Conservation (phyloP, 192 early-diverging fungal species). For the Entomortierella lignicola region DNA sequence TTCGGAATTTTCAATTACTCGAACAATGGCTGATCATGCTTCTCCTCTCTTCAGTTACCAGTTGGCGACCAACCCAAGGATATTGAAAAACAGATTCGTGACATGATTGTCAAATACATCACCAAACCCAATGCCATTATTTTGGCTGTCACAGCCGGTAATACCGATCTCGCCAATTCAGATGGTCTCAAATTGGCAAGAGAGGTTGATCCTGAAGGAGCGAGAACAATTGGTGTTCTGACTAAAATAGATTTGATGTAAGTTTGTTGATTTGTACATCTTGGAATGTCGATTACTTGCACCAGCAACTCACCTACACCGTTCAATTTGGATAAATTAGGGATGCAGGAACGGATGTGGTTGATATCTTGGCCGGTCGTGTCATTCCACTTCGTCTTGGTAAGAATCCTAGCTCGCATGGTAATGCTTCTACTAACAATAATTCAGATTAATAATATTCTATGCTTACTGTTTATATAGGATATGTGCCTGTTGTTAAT, state of each 20-base stretch:
- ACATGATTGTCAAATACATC: constrained; percentile 99
- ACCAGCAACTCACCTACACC: background rate
- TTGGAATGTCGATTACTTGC: background rate
- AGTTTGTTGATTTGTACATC: background rate
- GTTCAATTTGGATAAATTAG: constrained; percentile 12
- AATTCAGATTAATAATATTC: too few species aligned
- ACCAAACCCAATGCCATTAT: constrained; percentile 98
- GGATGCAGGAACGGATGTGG: constrained; percentile 98
- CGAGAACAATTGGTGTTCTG: constrained; percentile 98
- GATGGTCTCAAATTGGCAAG: constrained; percentile 98
- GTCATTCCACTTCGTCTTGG: constrained; percentile 90
- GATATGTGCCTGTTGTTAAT: constrained; percentile 99
- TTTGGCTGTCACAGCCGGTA: constrained; percentile 96
- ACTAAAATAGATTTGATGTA: constrained; percentile 99
- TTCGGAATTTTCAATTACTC: background rate
- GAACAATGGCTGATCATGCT: background rate
- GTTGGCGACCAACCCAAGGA: constrained; percentile 99
- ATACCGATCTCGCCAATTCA: constrained; percentile 99
- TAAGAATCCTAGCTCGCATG: background rate
- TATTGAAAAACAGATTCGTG: constrained; percentile 97
- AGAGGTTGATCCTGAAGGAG: constrained; percentile 98
- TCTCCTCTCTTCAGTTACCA: constrained; percentile 72
- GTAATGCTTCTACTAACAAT: too few species aligned
- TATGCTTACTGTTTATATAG: constrained; percentile 51
- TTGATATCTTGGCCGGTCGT: constrained; percentile 97